Percentiles rank a stretch among this genome's conserved stretches.
Conservation (phyloP, 2,329 filamentous ascomycete genomes). For the Ophiostoma perfectum region DNA sequence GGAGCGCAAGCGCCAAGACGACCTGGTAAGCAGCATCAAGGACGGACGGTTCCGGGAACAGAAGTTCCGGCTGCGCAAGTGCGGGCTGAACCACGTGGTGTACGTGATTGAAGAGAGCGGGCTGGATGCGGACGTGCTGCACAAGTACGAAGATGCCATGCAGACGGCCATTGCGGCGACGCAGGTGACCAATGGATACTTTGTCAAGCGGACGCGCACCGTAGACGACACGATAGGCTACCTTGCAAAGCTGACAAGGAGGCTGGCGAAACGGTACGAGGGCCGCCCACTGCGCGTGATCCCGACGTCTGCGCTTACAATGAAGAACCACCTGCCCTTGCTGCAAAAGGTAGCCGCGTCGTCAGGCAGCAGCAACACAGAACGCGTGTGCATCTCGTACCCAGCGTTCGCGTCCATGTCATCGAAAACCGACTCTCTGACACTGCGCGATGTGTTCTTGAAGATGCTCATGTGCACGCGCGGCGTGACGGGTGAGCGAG, state of each 20-base stretch:
- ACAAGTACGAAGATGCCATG: slow-evolving; percentile 61
- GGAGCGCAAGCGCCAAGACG: slow-evolving; percentile 74
- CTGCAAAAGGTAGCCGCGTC: slow-evolving; percentile 51
- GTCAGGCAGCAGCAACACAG: neutral
- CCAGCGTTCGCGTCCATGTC: slow-evolving; percentile 64
- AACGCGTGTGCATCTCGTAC: slow-evolving; percentile 55
- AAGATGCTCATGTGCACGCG: slow-evolving; percentile 83
- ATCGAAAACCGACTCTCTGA: slow-evolving; percentile 70
- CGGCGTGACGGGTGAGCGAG: slow-evolving; percentile 71
- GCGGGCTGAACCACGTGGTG: slow-evolving; percentile 68
- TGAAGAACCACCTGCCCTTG: slow-evolving; percentile 60
- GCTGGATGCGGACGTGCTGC: slow-evolving; percentile 49
- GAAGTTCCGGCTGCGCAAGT: slow-evolving; percentile 70
- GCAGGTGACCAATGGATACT: slow-evolving; percentile 73
- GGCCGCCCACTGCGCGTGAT: slow-evolving; percentile 54
- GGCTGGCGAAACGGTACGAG: slow-evolving; percentile 63
- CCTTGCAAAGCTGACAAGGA: slow-evolving; percentile 63
- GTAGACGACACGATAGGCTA: slow-evolving; percentile 76
- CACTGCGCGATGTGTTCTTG: slow-evolving; percentile 67
- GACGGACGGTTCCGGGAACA: slow-evolving; percentile 80
- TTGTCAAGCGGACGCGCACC: slow-evolving; percentile 68
- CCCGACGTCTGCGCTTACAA: slow-evolving; percentile 58
- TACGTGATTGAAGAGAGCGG: slow-evolving; percentile 73
- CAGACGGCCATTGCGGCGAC: slow-evolving; percentile 69
- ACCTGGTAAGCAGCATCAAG: slow-evolving; percentile 73